A percentile compares a stretch with the other conserved stretches of the same genome.
Conservation (phyloP, 2,329 filamentous ascomycete species). For the Curvularia sp. region DNA sequence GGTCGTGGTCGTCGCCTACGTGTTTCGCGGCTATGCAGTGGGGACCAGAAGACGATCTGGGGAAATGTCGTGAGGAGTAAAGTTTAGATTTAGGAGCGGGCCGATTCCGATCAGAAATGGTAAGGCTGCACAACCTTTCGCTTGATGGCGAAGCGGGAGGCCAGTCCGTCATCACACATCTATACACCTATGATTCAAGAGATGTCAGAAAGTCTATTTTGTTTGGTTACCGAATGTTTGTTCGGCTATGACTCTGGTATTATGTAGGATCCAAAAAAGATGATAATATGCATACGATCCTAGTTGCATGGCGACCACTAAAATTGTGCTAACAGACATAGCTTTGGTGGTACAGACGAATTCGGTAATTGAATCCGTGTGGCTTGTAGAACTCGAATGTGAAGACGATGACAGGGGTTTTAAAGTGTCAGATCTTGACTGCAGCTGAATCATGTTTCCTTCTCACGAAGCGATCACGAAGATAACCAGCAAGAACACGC, state of each 20-base stretch:
- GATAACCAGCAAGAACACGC: no score
- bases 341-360: background rate
- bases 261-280: background rate
- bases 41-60: background rate
- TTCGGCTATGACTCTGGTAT: background rate
- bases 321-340: background rate
- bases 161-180: background rate
- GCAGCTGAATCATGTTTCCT: background rate
- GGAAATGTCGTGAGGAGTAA: background rate
- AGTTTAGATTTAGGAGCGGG: background rate
- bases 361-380: background rate
- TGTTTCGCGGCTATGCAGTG: background rate
- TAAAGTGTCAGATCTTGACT: background rate
- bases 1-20: background rate
- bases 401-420: no score
- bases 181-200: background rate
- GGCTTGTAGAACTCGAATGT: background rate
- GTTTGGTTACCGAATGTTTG: background rate
- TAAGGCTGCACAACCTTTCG: background rate
- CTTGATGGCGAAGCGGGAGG: background rate
- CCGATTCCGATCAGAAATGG: background rate
- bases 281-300: background rate
- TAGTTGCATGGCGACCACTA: background rate
- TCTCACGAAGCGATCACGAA: background rate
- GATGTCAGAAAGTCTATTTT: background rate